Evolutionary conservation across 257 asterid species (phyloP).

Genomic region (Buddleja alternifolia): DNA sequence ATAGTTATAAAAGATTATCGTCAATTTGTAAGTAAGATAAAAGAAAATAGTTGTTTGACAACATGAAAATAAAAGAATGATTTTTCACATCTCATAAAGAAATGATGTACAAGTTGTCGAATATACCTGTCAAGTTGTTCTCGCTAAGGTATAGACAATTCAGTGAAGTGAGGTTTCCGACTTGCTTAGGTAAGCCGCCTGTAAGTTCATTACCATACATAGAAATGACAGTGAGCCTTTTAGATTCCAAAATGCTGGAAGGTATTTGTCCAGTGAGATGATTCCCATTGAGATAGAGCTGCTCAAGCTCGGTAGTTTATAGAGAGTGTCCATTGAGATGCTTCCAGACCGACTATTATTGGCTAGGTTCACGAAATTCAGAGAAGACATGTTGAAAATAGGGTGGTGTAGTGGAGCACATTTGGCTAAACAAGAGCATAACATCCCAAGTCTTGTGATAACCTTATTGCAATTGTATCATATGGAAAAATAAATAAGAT

Average conservation of each 20-base stretch:
- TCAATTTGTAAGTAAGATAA: no score
- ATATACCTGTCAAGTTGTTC: constrained; percentile 15
- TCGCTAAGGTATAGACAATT: neutral
- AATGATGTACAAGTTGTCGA: no score
- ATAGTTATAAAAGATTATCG: no score
- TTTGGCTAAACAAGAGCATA: no score
- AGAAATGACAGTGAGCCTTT: neutral
- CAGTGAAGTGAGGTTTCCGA: constrained; percentile 12
- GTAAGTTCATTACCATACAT: neutral
- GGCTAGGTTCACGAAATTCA: neutral
- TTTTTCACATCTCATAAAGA: no score
- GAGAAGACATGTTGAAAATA: no score
- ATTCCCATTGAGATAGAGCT: neutral
- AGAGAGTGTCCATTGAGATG: neutral
- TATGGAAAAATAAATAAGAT: no score
- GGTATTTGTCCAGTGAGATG: neutral
- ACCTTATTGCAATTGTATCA: no score
- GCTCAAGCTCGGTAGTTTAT: neutral
- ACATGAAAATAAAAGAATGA: no score
- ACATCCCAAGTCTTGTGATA: no score
- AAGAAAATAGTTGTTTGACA: no score
- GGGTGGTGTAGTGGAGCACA: no score
- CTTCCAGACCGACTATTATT: neutral
- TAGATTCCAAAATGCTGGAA: neutral
- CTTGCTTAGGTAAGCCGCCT: constrained; percentile 2